Percentiles rank a stretch among this genome's conserved stretches.
Evolutionary conservation across 441 rosid genomes (phyloP).

Genomic region (Pelargonium australe): DNA sequence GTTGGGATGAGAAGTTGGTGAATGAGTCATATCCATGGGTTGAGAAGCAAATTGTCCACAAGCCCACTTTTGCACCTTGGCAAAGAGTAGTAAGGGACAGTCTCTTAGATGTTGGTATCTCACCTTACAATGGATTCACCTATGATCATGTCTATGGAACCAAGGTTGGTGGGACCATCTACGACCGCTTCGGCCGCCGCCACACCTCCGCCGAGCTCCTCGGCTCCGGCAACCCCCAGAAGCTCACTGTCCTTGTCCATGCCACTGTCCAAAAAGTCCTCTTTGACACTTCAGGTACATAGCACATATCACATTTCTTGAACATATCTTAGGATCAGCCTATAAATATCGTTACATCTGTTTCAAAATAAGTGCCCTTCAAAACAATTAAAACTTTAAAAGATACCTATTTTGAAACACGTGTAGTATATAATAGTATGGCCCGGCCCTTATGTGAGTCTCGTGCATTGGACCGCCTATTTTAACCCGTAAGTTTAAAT

Average conservation of each 20-base stretch:
- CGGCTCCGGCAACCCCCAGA: conserved; percentile 54
- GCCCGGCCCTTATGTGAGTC: no score
- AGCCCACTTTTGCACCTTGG: conserved; percentile 64
- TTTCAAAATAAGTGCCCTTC: no score
- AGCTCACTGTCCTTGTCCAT: conserved; percentile 64
- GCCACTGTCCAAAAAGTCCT: conserved; percentile 74
- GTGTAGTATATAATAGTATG: no score
- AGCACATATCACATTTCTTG: neutral
- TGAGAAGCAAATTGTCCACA: conserved; percentile 65
- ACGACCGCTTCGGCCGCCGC: conserved; percentile 78
- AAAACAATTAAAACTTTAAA: no score
- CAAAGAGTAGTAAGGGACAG: conserved; percentile 69
- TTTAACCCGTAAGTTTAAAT: no score
- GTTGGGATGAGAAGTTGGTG: conserved; percentile 84
- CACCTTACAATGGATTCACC: conserved; percentile 85
- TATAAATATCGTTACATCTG: no score
- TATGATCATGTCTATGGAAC: conserved; percentile 85
- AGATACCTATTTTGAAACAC: no score
- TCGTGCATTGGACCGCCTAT: neutral
- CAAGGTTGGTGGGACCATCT: conserved; percentile 88
- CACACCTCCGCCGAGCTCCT: conserved; percentile 94
- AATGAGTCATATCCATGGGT: conserved; percentile 90
- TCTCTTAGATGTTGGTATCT: conserved; percentile 67
- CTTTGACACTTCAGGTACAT: conserved; percentile 58
- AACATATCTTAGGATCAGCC: no score